These are phyloP conservation scores for Ceraceosorus guamensis DNA, from an alignment of 1,284 basidiomycete genomes.

Conservation along the genomic window DNA sequence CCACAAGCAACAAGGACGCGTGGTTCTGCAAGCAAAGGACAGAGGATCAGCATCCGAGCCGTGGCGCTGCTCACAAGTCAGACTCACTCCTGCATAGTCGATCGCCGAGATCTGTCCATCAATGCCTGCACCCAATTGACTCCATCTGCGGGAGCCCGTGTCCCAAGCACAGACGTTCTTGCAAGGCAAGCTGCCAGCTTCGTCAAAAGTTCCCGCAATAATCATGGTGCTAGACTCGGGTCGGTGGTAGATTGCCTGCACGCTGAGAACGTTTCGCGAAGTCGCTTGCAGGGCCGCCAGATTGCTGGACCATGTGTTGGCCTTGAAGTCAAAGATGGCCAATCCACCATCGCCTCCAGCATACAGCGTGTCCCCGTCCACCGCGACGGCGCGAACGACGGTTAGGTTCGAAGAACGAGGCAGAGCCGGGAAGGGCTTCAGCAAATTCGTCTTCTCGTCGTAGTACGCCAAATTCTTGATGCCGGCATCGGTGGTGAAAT, in stretches of 20 bases:
- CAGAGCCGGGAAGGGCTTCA: constrained; percentile 55
- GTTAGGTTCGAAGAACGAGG: constrained; percentile 39
- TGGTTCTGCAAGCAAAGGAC: constrained; percentile 11
- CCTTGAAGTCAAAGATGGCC: constrained; percentile 29
- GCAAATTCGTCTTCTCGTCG: constrained; percentile 52
- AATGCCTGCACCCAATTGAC: constrained; percentile 69
- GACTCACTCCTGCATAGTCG: constrained; percentile 64
- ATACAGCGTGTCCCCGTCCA: constrained; percentile 35
- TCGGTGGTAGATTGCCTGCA: constrained; percentile 67
- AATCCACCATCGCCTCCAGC: constrained; percentile 41
- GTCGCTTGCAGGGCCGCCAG: constrained; percentile 21
- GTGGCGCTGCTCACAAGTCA: not conserved
- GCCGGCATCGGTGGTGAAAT: constrained; percentile 64
- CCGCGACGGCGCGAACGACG: constrained; percentile 55
- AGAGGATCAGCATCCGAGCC: not conserved
- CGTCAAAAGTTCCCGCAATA: constrained; percentile 75
- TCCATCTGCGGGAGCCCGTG: constrained; percentile 66
- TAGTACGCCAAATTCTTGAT: constrained; percentile 67
- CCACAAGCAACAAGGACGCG: constrained; percentile 41
- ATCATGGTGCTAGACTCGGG: constrained; percentile 63
- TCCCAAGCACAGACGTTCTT: constrained; percentile 74
- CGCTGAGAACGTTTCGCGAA: constrained; percentile 53
- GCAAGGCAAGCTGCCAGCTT: constrained; percentile 70
- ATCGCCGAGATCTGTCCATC: constrained; percentile 72
- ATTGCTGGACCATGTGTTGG: constrained; percentile 25